Evolutionary conservation across 768 basidiomycete genomes (phyloP).

Genomic region (Termitomyces sp.): DNA sequence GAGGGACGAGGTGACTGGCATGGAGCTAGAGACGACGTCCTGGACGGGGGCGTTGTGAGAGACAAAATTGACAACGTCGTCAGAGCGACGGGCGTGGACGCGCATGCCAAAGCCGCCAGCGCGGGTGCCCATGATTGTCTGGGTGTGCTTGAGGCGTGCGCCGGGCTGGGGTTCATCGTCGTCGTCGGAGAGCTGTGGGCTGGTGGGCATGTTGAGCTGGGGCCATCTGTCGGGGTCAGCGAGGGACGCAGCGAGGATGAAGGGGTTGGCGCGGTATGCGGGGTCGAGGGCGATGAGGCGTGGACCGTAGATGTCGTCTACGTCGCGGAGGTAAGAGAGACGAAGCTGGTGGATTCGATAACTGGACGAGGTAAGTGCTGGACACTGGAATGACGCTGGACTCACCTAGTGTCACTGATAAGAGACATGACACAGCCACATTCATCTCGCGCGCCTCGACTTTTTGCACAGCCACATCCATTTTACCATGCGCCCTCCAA

Average conservation of each 20-base stretch:
- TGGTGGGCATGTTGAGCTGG: slow-evolving; percentile 66
- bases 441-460: too few species aligned
- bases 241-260: slow-evolving; percentile 73
- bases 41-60: slow-evolving; percentile 27
- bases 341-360: slow-evolving; percentile 82
- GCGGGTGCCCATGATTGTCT: slow-evolving; percentile 80
- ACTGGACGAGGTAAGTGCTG: slow-evolving; percentile 17
- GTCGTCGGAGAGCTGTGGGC: slow-evolving; percentile 69
- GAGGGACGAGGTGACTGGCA: slow-evolving; percentile 20
- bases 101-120: slow-evolving; percentile 74
- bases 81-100: slow-evolving; percentile 57
- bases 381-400: neutral
- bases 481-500: too few species aligned
- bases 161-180: slow-evolving; percentile 53
- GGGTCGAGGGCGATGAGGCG: slow-evolving; percentile 79
- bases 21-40: slow-evolving; percentile 23
- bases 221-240: slow-evolving; percentile 82
- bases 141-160: slow-evolving; percentile 70
- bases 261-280: slow-evolving; percentile 74
- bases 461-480: too few species aligned
- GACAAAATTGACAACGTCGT: slow-evolving; percentile 31
- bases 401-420: slow-evolving; percentile 59
- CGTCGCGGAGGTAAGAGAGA: slow-evolving; percentile 80
- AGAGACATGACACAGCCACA: slow-evolving; percentile 63
- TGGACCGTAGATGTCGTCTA: slow-evolving; percentile 81